Conservation (phyloP, 2,329 filamentous ascomycete species). For the Shiraia sp. region DNA sequence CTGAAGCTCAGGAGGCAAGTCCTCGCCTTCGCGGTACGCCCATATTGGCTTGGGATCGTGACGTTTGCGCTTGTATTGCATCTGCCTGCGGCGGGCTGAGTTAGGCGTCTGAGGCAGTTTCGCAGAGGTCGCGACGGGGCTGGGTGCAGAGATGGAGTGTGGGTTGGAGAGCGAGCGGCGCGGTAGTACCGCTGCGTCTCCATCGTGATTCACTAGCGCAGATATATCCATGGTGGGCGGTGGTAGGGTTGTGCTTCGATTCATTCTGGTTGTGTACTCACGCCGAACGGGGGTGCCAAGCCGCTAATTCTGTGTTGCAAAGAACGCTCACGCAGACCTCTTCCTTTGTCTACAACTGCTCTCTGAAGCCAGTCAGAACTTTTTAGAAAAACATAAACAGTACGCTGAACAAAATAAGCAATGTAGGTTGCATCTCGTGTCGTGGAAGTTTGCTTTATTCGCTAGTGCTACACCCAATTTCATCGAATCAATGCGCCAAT, state of each 20-base stretch:
- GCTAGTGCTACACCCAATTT: constrained; percentile 30
- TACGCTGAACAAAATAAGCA: not conserved
- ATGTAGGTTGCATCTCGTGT: constrained; percentile 1
- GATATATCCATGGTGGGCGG: constrained; percentile 42
- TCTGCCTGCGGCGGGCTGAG: constrained; percentile 24
- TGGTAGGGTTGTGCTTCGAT: constrained; percentile 28
- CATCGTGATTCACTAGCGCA: constrained; percentile 40
- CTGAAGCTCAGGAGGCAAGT: constrained; percentile 28
- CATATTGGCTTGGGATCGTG: constrained; percentile 44
- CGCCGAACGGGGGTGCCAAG: constrained; percentile 12
- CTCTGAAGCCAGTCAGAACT: not conserved
- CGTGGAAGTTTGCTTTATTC: constrained; percentile 18
- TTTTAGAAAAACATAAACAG: not conserved
- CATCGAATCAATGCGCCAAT: constrained; percentile 21
- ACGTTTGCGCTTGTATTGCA: constrained; percentile 41
- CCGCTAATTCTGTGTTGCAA: constrained; percentile 5
- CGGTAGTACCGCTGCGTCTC: constrained; percentile 32
- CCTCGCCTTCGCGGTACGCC: constrained; percentile 37
- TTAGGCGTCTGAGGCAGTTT: constrained; percentile 33
- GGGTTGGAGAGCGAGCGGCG: constrained; percentile 37
- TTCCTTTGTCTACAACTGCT: constrained; percentile 1
- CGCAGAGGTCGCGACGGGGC: constrained; percentile 31
- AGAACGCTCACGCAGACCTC: not conserved
- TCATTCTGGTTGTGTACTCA: constrained; percentile 15
- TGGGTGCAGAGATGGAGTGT: constrained; percentile 30